Conservation (phyloP, 148 eudicot genomes). For the Rhododendron ovatum region DNA sequence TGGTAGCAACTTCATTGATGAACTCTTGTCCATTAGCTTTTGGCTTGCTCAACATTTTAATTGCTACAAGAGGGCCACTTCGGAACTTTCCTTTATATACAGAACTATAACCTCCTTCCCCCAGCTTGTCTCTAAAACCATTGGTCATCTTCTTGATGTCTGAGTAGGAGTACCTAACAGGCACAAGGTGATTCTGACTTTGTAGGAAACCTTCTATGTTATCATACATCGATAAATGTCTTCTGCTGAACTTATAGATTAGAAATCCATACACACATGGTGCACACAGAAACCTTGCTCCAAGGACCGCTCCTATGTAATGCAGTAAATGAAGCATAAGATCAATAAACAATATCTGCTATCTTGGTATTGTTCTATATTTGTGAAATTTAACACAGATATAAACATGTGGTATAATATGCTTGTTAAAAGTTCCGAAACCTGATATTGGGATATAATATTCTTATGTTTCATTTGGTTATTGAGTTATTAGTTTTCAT, state of each 20-base stretch:
- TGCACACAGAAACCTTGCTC: neutral
- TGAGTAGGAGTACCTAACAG: constrained; percentile 15
- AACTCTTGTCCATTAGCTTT: constrained; percentile 15
- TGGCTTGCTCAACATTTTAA: constrained; percentile 6
- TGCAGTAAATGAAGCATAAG: neutral
- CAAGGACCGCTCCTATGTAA: neutral
- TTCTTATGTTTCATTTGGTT: no score
- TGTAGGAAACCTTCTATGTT: constrained; percentile 10
- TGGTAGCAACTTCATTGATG: constrained; percentile 19
- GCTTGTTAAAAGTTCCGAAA: no score
- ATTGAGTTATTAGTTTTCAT: no score
- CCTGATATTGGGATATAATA: no score
- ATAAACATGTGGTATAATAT: no score
- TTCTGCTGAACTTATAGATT: neutral
- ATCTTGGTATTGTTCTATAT: no score
- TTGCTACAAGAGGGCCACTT: constrained; percentile 6
- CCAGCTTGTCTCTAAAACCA: constrained; percentile 14
- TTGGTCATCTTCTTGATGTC: constrained; percentile 15
- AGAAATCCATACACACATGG: neutral
- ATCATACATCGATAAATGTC: constrained; percentile 12
- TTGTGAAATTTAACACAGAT: no score
- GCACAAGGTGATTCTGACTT: constrained; percentile 5
- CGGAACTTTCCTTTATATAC: constrained; percentile 18
- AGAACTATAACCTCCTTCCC: constrained; percentile 17
- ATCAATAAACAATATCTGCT: no score